Evolutionary conservation across 2,329 filamentous ascomycete genomes (phyloP).

Genomic region (Coleophoma crateriformis): DNA sequence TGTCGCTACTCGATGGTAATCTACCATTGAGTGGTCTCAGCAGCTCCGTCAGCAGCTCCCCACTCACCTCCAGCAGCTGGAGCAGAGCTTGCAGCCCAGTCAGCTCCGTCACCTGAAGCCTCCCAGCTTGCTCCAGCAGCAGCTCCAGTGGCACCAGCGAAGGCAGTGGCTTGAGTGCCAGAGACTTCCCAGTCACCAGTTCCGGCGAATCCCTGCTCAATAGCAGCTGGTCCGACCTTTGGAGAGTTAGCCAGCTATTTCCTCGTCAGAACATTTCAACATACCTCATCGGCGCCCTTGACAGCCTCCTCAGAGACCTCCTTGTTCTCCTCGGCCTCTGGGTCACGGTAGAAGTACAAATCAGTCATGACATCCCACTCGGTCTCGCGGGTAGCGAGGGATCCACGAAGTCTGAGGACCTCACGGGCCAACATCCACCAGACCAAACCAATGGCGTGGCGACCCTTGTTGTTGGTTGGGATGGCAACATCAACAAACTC

Average conservation of each 20-base stretch:
- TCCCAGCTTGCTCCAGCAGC: slow-evolving; percentile 54
- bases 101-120: slow-evolving; percentile 55
- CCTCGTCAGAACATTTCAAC: neutral
- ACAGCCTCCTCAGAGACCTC: slow-evolving; percentile 81
- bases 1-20: slow-evolving; percentile 7
- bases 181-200: slow-evolving; percentile 81
- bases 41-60: slow-evolving; percentile 36
- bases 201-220: slow-evolving; percentile 71
- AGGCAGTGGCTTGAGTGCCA: slow-evolving; percentile 50
- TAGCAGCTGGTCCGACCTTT: slow-evolving; percentile 63
- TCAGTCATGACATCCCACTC: slow-evolving; percentile 99
- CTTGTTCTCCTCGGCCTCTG: slow-evolving; percentile 99
- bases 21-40: slow-evolving; percentile 37
- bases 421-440: slow-evolving; percentile 99
- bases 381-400: slow-evolving; percentile 89
- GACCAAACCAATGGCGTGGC: slow-evolving; percentile 95
- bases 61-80: slow-evolving; percentile 37
- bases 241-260: slow-evolving; percentile 1
- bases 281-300: slow-evolving; percentile 67
- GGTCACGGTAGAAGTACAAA: slow-evolving; percentile 99
- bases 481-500: slow-evolving; percentile 99
- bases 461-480: slow-evolving; percentile 99
- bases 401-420: slow-evolving; percentile 97
- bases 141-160: slow-evolving; percentile 50
- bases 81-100: slow-evolving; percentile 45